Conservation (phyloP, 2,329 filamentous ascomycete species). For the Talaromyces sp. region DNA sequence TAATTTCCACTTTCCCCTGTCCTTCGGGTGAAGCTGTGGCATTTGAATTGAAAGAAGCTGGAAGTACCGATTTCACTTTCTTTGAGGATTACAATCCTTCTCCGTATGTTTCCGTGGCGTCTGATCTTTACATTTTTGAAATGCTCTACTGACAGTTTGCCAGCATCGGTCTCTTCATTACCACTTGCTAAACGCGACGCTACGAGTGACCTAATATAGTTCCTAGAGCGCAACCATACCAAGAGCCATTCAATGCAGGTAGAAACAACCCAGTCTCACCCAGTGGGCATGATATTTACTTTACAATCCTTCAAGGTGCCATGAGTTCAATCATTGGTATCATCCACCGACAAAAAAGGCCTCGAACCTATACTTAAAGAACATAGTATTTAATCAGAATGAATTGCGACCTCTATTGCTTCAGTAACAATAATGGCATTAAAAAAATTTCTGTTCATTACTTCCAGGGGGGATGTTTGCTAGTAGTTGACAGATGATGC, state of each 20-base stretch:
- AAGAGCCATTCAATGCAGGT: neutral
- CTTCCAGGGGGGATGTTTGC: too few relatives aligned
- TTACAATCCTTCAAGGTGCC: neutral
- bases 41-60: conserved; percentile 52
- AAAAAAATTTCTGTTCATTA: too few relatives aligned
- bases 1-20: conserved; percentile 55
- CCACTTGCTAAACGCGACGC: conserved; percentile 33
- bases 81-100: conserved; percentile 63
- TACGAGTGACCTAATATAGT: neutral
- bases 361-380: neutral
- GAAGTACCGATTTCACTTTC: conserved; percentile 54
- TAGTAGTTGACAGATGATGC: neutral
- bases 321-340: neutral
- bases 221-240: neutral
- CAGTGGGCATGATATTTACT: neutral
- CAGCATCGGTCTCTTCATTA: conserved; percentile 44
- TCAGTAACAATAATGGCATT: neutral
- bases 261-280: neutral
- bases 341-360: neutral
- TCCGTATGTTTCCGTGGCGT: conserved; percentile 36
- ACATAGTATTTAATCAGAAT: neutral
- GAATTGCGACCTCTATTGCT: neutral
- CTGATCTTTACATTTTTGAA: conserved; percentile 13
- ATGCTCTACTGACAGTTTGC: neutral
- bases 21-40: conserved; percentile 52